Conservation (phyloP, 805 yeast species). For the Ogataea trehaloabstinens region DNA sequence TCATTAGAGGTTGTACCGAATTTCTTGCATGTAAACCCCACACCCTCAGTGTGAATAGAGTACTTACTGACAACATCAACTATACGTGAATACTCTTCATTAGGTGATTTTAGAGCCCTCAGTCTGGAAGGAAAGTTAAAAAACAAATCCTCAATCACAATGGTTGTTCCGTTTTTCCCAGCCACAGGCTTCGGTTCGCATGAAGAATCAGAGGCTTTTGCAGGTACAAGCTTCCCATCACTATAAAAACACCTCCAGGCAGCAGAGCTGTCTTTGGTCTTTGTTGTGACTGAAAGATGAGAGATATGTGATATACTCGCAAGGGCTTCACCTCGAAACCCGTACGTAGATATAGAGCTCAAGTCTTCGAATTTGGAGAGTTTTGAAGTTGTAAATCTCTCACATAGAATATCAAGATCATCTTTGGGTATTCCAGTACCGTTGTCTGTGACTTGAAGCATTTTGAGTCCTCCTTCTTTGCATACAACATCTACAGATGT, state of each 20-base stretch:
- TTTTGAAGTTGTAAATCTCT: slow-evolving; percentile 91
- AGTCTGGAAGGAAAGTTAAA: slow-evolving; percentile 82
- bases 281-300: slow-evolving; percentile 76
- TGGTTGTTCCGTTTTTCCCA: slow-evolving; percentile 83
- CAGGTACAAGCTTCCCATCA: slow-evolving; percentile 59
- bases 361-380: slow-evolving; percentile 73
- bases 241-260: slow-evolving; percentile 72
- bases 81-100: slow-evolving; percentile 75
- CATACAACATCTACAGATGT: slow-evolving; percentile 71
- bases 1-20: slow-evolving; percentile 71
- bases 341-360: slow-evolving; percentile 69
- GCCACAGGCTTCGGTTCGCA: slow-evolving; percentile 70
- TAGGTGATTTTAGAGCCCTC: slow-evolving; percentile 58
- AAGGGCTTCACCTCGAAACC: slow-evolving; percentile 95
- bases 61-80: slow-evolving; percentile 83
- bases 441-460: slow-evolving; percentile 85
- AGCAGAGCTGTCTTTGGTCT: slow-evolving; percentile 53
- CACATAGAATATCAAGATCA: slow-evolving; percentile 80
- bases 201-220: slow-evolving; percentile 35
- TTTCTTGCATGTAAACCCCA: slow-evolving; percentile 79
- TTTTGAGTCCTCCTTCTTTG: slow-evolving; percentile 90
- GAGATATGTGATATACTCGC: slow-evolving; percentile 93
- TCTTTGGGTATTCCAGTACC: slow-evolving; percentile 76
- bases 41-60: slow-evolving; percentile 66
- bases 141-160: slow-evolving; percentile 83